Evolutionary conservation across 441 rosid species (phyloP), one percentile per base, ranked within the genome.

Genomic region (Jatropha multifida): DNA sequence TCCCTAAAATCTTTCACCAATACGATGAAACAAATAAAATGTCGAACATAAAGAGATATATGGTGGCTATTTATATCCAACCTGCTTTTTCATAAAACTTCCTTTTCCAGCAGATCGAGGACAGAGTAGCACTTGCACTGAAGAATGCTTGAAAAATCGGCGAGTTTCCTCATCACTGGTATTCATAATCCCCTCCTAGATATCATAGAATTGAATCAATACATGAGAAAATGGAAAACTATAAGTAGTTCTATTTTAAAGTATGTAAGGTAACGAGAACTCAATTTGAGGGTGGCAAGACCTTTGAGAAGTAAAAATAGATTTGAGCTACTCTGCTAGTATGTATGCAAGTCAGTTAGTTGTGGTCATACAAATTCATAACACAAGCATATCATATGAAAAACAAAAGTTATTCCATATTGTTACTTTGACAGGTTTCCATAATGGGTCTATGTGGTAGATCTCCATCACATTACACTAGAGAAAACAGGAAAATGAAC

Each of bases 161-260:
- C 97, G 93, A 76, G 98, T 91, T 83, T 92, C 96, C 80, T 94
- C 98, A 76, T 96, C 98, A 77, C 86, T 90, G 56, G 99, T 96
- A 49, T 76, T 78, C 98, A 96, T 96, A 49, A 94, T 81, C 14
- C 99, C 98, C 83, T 91, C 94, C 98, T 96, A 83, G 71, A 83
- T 68, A 64, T 70, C 68, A 80, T 56, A 74, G 48, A 68, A 75
- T 65, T 54, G 14, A 23, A 67, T 72, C 69, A 77, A 49, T 18
- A 11, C 20, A 67, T 7, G 26, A 59, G 38, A 48, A 67, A 69
- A 64, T 49, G 40, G 13, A 23, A 23, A 37, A 56, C 55, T 9
- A 13, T 15, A 13, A 26, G 32, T 56, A 46, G 11, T 63, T 51
- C 52, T 61, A 44, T 67, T 51, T 32, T 55, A 2, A 13, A 37